These are phyloP conservation scores for Solanum megistacrolobum DNA, from an alignment of 257 asterid species.

Conservation along the genomic window DNA sequence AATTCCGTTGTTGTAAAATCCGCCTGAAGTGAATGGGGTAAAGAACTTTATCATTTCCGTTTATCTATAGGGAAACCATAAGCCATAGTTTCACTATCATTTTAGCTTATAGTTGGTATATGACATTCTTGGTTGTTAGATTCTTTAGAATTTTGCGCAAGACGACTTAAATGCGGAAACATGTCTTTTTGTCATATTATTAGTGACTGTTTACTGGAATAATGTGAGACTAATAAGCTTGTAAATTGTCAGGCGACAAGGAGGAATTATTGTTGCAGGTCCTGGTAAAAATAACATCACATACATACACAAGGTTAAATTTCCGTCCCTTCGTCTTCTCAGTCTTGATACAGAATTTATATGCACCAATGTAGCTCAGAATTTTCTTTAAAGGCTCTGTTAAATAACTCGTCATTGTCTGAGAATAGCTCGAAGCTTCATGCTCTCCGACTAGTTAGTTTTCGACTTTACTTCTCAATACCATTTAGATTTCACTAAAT, in stretches of 20 bases:
- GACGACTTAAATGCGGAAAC: background rate
- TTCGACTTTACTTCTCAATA: background rate
- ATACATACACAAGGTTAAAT: slow-evolving; percentile 69
- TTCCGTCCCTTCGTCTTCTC: background rate
- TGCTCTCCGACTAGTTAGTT: background rate
- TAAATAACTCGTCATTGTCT: background rate
- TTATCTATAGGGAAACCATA: background rate
- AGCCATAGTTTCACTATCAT: background rate
- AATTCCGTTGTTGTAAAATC: background rate
- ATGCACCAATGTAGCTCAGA: background rate
- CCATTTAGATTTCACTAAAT: background rate
- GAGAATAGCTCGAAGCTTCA: background rate
- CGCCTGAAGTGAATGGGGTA: background rate
- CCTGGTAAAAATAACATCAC: slow-evolving; percentile 77
- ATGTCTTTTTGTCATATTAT: background rate
- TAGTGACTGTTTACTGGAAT: background rate
- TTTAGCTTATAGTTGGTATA: background rate
- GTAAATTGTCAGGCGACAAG: slow-evolving; percentile 70
- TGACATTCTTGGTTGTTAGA: too few species aligned
- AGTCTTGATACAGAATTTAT: background rate
- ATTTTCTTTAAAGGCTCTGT: background rate
- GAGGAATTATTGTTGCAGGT: slow-evolving; percentile 91
- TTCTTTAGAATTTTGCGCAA: too few species aligned
- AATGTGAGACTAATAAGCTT: background rate
- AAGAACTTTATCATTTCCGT: background rate